phyloP scores from a whole-genome alignment of 441 rosid genomes.

The Gossypium davidsonii region DNA sequence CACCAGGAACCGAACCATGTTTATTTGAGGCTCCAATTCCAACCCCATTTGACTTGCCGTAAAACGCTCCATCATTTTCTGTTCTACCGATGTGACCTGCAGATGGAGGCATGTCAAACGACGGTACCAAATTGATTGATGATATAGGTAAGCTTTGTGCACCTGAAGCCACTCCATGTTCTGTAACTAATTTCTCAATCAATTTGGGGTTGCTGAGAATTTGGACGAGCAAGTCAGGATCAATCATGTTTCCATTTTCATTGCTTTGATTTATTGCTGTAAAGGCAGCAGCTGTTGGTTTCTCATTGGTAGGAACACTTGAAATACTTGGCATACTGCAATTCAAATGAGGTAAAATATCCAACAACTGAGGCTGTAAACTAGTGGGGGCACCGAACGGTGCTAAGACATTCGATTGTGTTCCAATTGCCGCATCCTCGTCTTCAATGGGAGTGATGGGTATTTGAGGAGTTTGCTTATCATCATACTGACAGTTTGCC shows the following conservation, averaged over 20 bases:
- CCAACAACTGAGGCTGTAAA: slow-evolving; percentile 36
- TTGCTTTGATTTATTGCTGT: slow-evolving; percentile 58
- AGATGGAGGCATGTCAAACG: slow-evolving; percentile 12
- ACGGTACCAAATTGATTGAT: slow-evolving; percentile 18
- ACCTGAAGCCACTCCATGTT: slow-evolving; percentile 41
- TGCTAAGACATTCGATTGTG: slow-evolving; percentile 33
- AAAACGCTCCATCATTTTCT: slow-evolving; percentile 43
- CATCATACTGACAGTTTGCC: slow-evolving; percentile 35
- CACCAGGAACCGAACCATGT: slow-evolving; percentile 26
- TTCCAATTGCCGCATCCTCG: slow-evolving; percentile 54
- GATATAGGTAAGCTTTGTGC: slow-evolving; percentile 34
- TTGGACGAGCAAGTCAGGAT: slow-evolving; percentile 69
- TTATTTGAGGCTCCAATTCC: slow-evolving; percentile 26
- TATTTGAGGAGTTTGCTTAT: slow-evolving; percentile 44
- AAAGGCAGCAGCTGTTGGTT: slow-evolving; percentile 45
- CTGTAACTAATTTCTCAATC: slow-evolving; percentile 64
- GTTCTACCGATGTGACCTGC: slow-evolving; percentile 29
- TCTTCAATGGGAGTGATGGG: slow-evolving; percentile 88
- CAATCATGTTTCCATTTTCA: slow-evolving; percentile 67
- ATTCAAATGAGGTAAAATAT: slow-evolving; percentile 18
- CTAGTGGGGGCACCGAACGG: slow-evolving; percentile 28
- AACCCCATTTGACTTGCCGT: slow-evolving; percentile 38
- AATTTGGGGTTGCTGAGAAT: slow-evolving; percentile 71
- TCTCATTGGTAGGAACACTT: slow-evolving; percentile 25
- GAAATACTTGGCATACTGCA: slow-evolving; percentile 20